Base-by-base conservation (phyloP, 441 rosid species). In the Erodium texanum region DNA sequence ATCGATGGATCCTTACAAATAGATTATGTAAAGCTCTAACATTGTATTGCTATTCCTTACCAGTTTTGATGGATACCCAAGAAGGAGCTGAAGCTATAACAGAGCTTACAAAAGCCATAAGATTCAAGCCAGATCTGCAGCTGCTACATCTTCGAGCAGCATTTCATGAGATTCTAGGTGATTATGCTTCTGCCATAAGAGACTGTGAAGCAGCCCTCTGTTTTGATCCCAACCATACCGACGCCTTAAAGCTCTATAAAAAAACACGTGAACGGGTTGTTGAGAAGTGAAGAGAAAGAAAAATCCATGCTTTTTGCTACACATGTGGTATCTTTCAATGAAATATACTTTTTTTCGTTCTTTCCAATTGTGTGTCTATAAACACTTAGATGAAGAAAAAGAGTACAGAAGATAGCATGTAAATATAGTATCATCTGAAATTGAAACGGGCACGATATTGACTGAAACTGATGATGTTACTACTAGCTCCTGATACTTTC, bases 141-240 rank as follows among this genome's bases (percentile, higher is more conserved):
- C 85, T 94, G 62, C 83, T 94, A 9, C 96, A 90, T 86, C 93
- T 92, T 77, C 83, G 92, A 73, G 97, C 99, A 56, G 96, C 98
- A 64, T 92, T 92, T 75, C 84, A 85, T 3, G 98, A 89, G 65
- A 92, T 98, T 0, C 85, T 83, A 81, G 89, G 95, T 27, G 85
- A 84, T 74, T 68, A 73, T 66, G 56, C 72, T 22, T 80, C 84
- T 29, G 78, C 97, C 2, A 5, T 85, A 11, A 82, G 84, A 80
- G 99, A 94, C 71, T 92, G 96, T 68, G 96, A 90, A 84, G 98
- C 99, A 66, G 99, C 98, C 29, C 89, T 94, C 20, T 87, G 97
- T 71, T 87, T 92, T 48, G 97, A 94, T 52, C 89, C 92, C 24
- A 63, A 65, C 72, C 93, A 86, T 45, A 7, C 68, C 0, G 96